Evolutionary conservation across 2,329 filamentous ascomycete species (phyloP), one percentile per base, ranked within the genome.

Genomic region (Fusarium chlamydosporum): DNA sequence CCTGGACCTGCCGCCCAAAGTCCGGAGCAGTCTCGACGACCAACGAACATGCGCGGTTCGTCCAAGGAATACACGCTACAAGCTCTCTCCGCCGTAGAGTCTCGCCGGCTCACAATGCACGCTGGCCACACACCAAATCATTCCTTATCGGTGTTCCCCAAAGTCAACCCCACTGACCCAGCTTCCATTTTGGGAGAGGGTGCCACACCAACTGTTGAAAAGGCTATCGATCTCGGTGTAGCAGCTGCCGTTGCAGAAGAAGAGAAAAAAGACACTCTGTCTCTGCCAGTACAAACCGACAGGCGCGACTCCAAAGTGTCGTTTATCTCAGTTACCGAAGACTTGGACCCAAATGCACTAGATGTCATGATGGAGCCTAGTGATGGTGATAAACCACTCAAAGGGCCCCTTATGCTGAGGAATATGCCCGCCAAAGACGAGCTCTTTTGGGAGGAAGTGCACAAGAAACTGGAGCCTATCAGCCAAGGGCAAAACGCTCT

Each of bases 121-220:
- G 88, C 88, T 20, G 88, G 88, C 2, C 88, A 89, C 75, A 89
- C 88, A 3, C 88, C 88, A 8, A 89, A 83, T 51, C 87, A 89
- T 73, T 88, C 86, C 1, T 78, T 88, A 12, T 87, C 87, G 6
- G 76, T 83, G 3, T 76, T 87, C 16, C 80, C 81, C 7, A 84
- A 83, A 11, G 77, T 81, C 45, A 77, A 79, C 10, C 80, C 81
- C 13, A 83, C 83, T 3, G 79, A 77, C 12, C 64, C 73, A 27
- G 72, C 68, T 54, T 74, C 76, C 13, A 64, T 74, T 11, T 56
- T 68, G 11, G 74, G 67, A 11, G 74, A 74, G 34, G 75, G 71
- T 7, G 70, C 74, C 27, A 79, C 76, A 6, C 77, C 76, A 43
- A 74, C 73, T 26, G 70, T 70, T 26, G 72, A 73, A 47, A 56